phyloP scores from a whole-genome alignment of 768 basidiomycete genomes.

The Russula ochroleuca region DNA sequence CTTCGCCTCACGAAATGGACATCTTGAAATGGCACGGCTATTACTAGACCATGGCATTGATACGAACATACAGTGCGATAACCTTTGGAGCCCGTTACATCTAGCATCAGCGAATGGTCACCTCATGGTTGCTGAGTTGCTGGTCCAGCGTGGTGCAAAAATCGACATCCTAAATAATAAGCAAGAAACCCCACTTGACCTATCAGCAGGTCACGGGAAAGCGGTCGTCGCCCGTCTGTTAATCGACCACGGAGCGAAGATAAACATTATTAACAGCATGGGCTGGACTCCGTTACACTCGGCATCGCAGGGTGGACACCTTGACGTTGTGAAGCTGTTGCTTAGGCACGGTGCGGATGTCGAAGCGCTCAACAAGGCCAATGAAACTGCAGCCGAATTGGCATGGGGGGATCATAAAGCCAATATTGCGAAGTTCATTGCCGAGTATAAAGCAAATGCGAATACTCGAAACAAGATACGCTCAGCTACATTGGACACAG shows the following conservation, averaged over 20 bases:
- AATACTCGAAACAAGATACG: background rate
- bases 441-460: background rate
- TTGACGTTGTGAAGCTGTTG: background rate
- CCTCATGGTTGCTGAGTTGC: background rate
- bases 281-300: conserved; percentile 10
- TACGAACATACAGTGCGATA: background rate
- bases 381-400: background rate
- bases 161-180: background rate
- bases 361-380: background rate
- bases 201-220: background rate
- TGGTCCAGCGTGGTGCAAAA: background rate
- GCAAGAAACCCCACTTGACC: conserved; percentile 7
- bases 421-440: background rate
- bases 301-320: background rate
- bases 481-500: background rate
- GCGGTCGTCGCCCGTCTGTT: background rate
- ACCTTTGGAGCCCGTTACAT: background rate
- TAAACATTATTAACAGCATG: background rate
- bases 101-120: background rate
- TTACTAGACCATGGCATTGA: background rate
- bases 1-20: background rate
- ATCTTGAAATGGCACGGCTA: background rate
- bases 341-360: background rate
- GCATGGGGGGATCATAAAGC: background rate
- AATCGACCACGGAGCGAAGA: conserved; percentile 10